These are phyloP conservation scores for Auxenochlorella pyrenoidosa DNA, from an alignment of 139 green algal species.

Conservation along the genomic window DNA sequence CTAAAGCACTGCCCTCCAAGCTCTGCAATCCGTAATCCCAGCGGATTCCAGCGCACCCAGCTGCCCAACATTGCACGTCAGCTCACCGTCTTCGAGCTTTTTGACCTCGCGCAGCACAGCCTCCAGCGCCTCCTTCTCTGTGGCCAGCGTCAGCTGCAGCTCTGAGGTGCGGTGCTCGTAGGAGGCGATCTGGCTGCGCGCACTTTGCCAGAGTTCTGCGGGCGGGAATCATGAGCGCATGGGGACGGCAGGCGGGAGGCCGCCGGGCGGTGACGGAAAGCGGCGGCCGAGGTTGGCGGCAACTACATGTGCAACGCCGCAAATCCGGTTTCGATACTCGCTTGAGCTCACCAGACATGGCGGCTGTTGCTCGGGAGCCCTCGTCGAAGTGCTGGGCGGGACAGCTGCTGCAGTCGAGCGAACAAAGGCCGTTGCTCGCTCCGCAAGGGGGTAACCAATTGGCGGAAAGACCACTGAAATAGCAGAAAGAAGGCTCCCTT, in stretches of 20 bases:
- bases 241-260: not conserved
- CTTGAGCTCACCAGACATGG: no score
- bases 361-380: no score
- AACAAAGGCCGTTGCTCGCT: no score
- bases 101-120: constrained; percentile 19
- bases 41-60: not conserved
- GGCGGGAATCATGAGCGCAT: not conserved
- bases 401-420: no score
- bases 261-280: not conserved
- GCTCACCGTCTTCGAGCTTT: constrained; percentile 14
- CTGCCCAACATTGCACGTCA: not conserved
- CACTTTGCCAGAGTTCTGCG: not conserved
- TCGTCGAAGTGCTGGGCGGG: no score
- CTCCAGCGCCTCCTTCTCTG: constrained; percentile 10
- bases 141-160: not conserved
- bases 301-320: no score
- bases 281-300: not conserved
- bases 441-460: no score
- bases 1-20: no score
- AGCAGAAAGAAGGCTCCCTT: no score
- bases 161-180: constrained; percentile 9
- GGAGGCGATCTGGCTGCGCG: not conserved
- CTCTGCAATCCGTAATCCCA: no score
- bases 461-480: no score
- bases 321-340: no score